phyloP scores from a whole-genome alignment of 371 early-diverging fungal species.

The Mucor racemosus region DNA sequence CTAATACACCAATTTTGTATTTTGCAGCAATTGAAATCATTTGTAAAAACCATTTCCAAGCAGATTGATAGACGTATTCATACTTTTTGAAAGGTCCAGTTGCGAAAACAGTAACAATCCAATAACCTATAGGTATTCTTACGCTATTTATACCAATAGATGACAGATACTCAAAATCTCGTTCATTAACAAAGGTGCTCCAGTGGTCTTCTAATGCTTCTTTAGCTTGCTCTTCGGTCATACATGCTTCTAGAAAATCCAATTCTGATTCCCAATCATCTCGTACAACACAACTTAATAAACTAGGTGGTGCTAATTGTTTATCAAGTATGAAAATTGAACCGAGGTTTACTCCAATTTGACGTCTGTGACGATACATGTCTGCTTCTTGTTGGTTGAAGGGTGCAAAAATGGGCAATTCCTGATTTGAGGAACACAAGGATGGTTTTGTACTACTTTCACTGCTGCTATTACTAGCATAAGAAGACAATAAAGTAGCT shows the following conservation, averaged over 20 bases:
- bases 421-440: neutral
- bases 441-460: neutral
- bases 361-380: slow-evolving; percentile 34
- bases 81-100: slow-evolving; percentile 27
- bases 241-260: slow-evolving; percentile 25
- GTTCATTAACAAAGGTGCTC: slow-evolving; percentile 62
- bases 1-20: slow-evolving; percentile 62
- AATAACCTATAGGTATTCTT: slow-evolving; percentile 72
- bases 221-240: slow-evolving; percentile 46
- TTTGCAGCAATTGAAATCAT: slow-evolving; percentile 57
- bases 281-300: slow-evolving; percentile 16
- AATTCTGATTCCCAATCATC: neutral
- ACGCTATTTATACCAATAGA: slow-evolving; percentile 66
- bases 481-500: neutral
- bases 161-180: slow-evolving; percentile 57
- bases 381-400: slow-evolving; percentile 27
- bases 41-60: slow-evolving; percentile 48
- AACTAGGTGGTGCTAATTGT: slow-evolving; percentile 48
- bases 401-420: slow-evolving; percentile 9
- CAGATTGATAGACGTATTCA: slow-evolving; percentile 37
- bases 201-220: slow-evolving; percentile 58
- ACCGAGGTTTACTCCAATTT: slow-evolving; percentile 68
- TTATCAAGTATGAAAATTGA: slow-evolving; percentile 67
- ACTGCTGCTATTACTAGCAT: neutral
- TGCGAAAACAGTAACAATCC: slow-evolving; percentile 46